These are phyloP conservation scores for Euphrasia confusa DNA, from an alignment of 257 asterid species.

Conservation along the genomic window DNA sequence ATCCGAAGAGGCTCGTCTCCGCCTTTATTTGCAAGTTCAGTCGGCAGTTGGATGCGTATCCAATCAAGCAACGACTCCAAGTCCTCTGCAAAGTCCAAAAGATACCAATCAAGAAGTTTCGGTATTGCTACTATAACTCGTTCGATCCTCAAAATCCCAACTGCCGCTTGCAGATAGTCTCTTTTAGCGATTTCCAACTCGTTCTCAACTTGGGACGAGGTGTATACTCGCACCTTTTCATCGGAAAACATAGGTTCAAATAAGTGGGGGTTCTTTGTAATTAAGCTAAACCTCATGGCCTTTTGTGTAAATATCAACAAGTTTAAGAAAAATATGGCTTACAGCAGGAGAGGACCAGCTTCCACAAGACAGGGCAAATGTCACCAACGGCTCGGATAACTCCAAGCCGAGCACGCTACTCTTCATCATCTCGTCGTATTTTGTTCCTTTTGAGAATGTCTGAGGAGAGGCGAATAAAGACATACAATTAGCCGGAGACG, in stretches of 20 bases:
- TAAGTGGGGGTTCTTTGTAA: neutral
- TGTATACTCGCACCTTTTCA: constrained; percentile 68
- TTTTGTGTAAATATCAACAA: neutral
- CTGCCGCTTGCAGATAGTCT: constrained; percentile 73
- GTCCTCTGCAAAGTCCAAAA: constrained; percentile 83
- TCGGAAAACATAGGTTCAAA: neutral
- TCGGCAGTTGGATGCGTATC: constrained; percentile 76
- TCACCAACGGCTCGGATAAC: constrained; percentile 71
- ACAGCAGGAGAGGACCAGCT: constrained; percentile 98
- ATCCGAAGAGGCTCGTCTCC: constrained; percentile 54
- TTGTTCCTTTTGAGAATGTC: constrained; percentile 57
- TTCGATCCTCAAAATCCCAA: constrained; percentile 49
- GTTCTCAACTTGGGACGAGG: constrained; percentile 62
- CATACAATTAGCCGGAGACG: neutral
- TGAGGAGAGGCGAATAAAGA: constrained; percentile 24
- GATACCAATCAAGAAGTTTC: constrained; percentile 85
- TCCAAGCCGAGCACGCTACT: constrained; percentile 60
- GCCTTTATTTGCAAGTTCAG: constrained; percentile 63
- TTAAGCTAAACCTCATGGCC: neutral
- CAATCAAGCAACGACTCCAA: constrained; percentile 75
- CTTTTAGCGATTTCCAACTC: constrained; percentile 77
- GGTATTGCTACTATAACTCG: constrained; percentile 56
- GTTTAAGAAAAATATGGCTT: constrained; percentile 28
- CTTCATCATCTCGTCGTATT: constrained; percentile 40
- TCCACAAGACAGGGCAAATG: constrained; percentile 95